phyloP scores from a whole-genome alignment of 2,329 filamentous ascomycete genomes.

The Dothidotthia symphoricarpi region DNA sequence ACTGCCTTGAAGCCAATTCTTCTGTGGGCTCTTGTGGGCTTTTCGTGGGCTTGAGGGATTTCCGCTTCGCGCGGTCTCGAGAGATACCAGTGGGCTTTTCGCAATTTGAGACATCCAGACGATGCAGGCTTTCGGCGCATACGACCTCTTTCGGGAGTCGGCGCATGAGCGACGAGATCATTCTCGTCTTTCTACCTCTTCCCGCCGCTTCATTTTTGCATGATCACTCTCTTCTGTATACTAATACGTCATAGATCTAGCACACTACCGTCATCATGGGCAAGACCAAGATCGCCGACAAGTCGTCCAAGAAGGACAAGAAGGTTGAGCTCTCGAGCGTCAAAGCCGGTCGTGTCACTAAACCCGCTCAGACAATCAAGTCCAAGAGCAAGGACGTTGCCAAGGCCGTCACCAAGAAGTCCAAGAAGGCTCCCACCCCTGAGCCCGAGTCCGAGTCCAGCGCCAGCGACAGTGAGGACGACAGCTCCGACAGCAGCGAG shows the following conservation, averaged over 20 bases:
- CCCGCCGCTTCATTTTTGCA: constrained; percentile 10
- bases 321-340: constrained; percentile 57
- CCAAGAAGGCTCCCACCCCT: constrained; percentile 50
- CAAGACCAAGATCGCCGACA: constrained; percentile 38
- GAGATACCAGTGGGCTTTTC: constrained; percentile 46
- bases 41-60: constrained; percentile 47
- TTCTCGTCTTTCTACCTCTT: constrained; percentile 22
- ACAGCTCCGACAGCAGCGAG: constrained; percentile 29
- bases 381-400: constrained; percentile 66
- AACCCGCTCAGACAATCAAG: constrained; percentile 64
- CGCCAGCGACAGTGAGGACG: constrained; percentile 38
- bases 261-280: constrained; percentile 33
- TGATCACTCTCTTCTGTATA: constrained; percentile 17
- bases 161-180: constrained; percentile 26
- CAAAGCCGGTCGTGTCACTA: constrained; percentile 67
- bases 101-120: constrained; percentile 43
- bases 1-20: constrained; percentile 46
- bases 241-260: constrained; percentile 35
- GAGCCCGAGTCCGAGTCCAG: constrained; percentile 43
- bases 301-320: constrained; percentile 57
- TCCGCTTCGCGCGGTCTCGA: constrained; percentile 40
- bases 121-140: constrained; percentile 36
- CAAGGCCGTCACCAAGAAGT: constrained; percentile 55
- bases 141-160: constrained; percentile 12
- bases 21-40: constrained; percentile 50